Conservation (phyloP, 306 rosid species). For the Quercus ilex region DNA sequence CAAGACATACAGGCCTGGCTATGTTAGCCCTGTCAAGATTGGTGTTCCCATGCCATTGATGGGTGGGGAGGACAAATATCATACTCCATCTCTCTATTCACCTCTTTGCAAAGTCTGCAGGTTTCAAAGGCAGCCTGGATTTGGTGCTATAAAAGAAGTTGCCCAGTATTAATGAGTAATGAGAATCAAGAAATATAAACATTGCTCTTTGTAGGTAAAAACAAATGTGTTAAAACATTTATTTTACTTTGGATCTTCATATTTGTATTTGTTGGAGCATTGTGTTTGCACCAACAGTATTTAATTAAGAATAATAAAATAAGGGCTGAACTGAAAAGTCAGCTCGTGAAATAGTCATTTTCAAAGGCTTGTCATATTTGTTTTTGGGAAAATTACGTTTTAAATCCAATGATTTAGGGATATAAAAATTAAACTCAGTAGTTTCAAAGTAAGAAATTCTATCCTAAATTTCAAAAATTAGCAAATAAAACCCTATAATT, state of each 20-base stretch:
- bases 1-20: constrained; percentile 62
- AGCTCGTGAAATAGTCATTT: constrained; percentile 22
- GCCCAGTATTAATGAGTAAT: constrained; percentile 40
- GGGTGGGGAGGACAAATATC: constrained; percentile 73
- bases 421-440: no score
- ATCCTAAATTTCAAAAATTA: no score
- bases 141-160: constrained; percentile 28
- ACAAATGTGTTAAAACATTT: not conserved
- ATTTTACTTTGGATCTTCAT: constrained; percentile 21
- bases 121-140: constrained; percentile 45
- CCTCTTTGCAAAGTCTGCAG: constrained; percentile 51
- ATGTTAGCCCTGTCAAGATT: constrained; percentile 68
- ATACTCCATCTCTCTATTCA: constrained; percentile 47
- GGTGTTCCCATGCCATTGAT: constrained; percentile 77
- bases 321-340: constrained; percentile 39
- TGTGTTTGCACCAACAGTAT: no score
- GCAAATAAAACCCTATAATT: no score
- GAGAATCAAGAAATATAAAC: not conserved
- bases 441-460: no score
- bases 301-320: constrained; percentile 3
- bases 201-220: not conserved
- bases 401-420: no score
- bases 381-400: not conserved
- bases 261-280: not conserved
- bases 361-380: not conserved